Percentiles rank a stretch among this genome's conserved stretches.
phyloP scores from a whole-genome alignment of 2,329 filamentous ascomycete genomes.

The Fusarium ramigenum region DNA sequence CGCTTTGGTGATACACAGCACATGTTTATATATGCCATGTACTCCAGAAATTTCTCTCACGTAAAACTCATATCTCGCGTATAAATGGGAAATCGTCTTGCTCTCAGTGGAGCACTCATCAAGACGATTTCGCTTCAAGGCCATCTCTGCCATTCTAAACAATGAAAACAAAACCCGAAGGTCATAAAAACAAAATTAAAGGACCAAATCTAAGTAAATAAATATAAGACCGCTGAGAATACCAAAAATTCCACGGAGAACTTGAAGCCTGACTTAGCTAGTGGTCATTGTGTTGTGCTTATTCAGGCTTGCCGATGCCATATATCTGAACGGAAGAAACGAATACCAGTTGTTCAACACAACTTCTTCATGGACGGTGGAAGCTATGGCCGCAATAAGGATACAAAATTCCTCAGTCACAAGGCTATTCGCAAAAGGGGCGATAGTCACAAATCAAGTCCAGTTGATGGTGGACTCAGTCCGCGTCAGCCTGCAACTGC shows the following conservation, averaged over 20 bases:
- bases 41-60: neutral
- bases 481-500: neutral
- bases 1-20: neutral
- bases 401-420: neutral
- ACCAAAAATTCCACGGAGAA: neutral
- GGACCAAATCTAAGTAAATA: neutral
- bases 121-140: neutral
- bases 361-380: neutral
- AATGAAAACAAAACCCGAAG: neutral
- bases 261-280: neutral
- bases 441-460: neutral
- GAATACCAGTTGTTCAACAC: neutral
- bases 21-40: neutral
- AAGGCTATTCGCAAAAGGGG: neutral
- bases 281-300: neutral
- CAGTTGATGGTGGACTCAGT: neutral
- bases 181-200: neutral
- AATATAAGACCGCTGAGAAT: neutral
- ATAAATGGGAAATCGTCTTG: neutral
- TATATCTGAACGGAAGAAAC: neutral
- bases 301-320: neutral
- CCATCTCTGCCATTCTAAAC: neutral
- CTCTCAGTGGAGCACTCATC: neutral
- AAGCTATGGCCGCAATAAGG: neutral
- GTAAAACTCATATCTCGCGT: neutral